A percentile compares a stretch with the other conserved stretches of the same genome.
phyloP scores from a whole-genome alignment of 805 yeast species.

The Zygotorulaspora danielsina region DNA sequence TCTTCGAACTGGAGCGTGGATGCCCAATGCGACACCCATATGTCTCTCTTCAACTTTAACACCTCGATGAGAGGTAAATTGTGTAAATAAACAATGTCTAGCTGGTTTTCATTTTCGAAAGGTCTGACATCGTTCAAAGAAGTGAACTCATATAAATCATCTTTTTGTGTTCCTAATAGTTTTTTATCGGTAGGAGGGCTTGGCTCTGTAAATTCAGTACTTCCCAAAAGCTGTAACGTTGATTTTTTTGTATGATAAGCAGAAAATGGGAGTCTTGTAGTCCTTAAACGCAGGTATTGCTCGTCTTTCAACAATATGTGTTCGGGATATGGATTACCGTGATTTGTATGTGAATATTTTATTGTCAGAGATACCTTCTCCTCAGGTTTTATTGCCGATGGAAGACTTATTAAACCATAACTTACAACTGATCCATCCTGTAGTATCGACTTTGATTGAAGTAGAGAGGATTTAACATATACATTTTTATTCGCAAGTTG shows the following conservation, averaged over 20 bases:
- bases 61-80: constrained; percentile 62
- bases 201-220: constrained; percentile 21
- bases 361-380: constrained; percentile 47
- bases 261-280: constrained; percentile 54
- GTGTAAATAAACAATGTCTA: constrained; percentile 59
- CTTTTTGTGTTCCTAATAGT: constrained; percentile 40
- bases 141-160: constrained; percentile 48
- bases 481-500: constrained; percentile 28
- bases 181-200: constrained; percentile 20
- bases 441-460: constrained; percentile 21
- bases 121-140: constrained; percentile 49
- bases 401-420: constrained; percentile 50
- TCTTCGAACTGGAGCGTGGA: constrained; percentile 73
- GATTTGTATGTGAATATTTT: constrained; percentile 45
- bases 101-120: constrained; percentile 40
- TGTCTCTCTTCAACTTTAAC: constrained; percentile 57
- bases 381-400: constrained; percentile 64
- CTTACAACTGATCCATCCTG: constrained; percentile 31
- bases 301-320: constrained; percentile 52
- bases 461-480: constrained; percentile 28
- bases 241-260: constrained; percentile 59
- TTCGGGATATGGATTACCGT: constrained; percentile 59
- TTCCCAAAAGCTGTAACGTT: constrained; percentile 40
- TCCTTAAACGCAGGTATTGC: constrained; percentile 55
- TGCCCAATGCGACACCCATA: constrained; percentile 90